Evolutionary conservation across 306 rosid genomes (phyloP).

Genomic region (Medicago arabica): DNA sequence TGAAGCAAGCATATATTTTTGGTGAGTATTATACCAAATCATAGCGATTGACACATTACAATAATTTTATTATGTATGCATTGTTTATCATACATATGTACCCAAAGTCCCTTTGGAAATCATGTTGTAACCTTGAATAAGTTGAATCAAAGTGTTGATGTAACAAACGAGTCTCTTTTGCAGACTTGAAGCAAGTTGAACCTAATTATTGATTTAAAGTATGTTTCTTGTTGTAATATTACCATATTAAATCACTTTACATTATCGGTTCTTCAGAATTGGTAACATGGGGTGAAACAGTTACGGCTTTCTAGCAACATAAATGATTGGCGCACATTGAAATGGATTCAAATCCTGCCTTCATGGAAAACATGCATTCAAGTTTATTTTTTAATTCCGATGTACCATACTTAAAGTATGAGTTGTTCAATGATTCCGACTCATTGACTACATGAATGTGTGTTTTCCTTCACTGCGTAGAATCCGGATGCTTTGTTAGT

Average conservation of each 20-base stretch:
- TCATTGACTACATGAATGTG: background rate
- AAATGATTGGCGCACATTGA: background rate
- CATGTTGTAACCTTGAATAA: slow-evolving; percentile 42
- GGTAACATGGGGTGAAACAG: background rate
- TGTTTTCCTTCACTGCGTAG: background rate
- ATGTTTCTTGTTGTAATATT: slow-evolving; percentile 1
- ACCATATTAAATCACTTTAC: background rate
- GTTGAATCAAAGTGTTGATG: slow-evolving; percentile 33
- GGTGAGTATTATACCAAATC: slow-evolving; percentile 44
- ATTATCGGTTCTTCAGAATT: background rate
- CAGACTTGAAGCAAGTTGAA: slow-evolving; percentile 30
- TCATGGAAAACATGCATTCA: background rate
- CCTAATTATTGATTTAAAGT: slow-evolving; percentile 5
- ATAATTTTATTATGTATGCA: slow-evolving; percentile 41
- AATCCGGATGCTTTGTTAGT: background rate
- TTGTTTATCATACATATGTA: slow-evolving; percentile 31
- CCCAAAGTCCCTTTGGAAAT: slow-evolving; percentile 38
- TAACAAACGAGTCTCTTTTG: slow-evolving; percentile 20
- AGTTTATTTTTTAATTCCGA: background rate
- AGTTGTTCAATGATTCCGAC: background rate
- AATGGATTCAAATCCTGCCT: background rate
- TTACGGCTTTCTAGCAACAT: background rate
- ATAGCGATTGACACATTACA: slow-evolving; percentile 34
- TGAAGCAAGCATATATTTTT: slow-evolving; percentile 45
- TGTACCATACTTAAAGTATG: background rate